Conservation (phyloP, 2,329 filamentous ascomycete genomes). For the Xylaria sp. region DNA sequence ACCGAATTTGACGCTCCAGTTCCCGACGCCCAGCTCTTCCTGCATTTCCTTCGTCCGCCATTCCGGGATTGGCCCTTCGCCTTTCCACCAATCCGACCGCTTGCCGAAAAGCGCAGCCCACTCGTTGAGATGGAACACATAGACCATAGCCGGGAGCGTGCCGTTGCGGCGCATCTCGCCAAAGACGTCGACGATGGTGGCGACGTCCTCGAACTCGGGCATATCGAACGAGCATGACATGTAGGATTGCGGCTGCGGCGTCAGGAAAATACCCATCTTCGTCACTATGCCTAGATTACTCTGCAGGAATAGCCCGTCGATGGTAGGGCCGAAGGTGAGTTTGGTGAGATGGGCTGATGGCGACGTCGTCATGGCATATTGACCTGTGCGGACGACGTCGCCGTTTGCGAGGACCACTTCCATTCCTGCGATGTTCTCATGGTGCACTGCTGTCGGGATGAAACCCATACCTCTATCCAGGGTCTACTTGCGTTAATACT, state of each 20-base stretch:
- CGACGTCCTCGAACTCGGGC: constrained; percentile 58
- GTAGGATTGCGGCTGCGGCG: constrained; percentile 56
- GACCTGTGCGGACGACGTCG: constrained; percentile 57
- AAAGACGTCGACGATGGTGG: constrained; percentile 57
- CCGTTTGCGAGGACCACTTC: constrained; percentile 59
- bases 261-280: constrained; percentile 62
- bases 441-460: constrained; percentile 54
- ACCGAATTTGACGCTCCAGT: constrained; percentile 59
- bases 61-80: constrained; percentile 57
- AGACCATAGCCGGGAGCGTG: constrained; percentile 56
- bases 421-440: constrained; percentile 57
- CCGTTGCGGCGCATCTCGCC: constrained; percentile 57
- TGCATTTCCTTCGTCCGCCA: constrained; percentile 58
- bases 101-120: constrained; percentile 57
- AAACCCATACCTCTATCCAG: constrained; percentile 58
- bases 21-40: constrained; percentile 54
- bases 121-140: constrained; percentile 59
- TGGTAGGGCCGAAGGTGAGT: constrained; percentile 55
- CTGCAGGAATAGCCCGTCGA: constrained; percentile 63
- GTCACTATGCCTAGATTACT: constrained; percentile 65
- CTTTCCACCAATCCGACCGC: constrained; percentile 57
- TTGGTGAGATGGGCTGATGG: constrained; percentile 54
- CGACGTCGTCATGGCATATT: constrained; percentile 55
- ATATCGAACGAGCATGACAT: constrained; percentile 60
- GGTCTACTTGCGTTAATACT: constrained; percentile 42